Evolutionary conservation across 805 yeast species (phyloP), one percentile per base, ranked within the genome.

Genomic region (Ogataea nakhonphanomensis): DNA sequence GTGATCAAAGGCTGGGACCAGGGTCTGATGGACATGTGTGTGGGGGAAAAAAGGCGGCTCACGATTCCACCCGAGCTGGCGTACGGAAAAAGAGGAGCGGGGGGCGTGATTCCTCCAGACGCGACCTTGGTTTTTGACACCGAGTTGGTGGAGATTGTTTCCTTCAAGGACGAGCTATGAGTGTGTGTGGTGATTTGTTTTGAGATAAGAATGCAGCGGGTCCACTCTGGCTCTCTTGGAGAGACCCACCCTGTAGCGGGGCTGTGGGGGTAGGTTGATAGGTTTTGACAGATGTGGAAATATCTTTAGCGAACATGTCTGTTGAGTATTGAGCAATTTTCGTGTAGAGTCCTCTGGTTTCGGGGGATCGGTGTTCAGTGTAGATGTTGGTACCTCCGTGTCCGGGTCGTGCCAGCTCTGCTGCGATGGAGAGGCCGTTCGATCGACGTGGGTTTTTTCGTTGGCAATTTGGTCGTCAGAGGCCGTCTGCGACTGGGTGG

Each of bases 1-100:
- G 96, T 89, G 24, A 89, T 89, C 57, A 57, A 71, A 45, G 96
- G 97, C 44, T 89, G 96, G 96, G 97, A 89, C 48, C 78, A 81
- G 63, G 96, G 96, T 30, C 66, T 88, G 36, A 52, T 69, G 27
- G 79, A 83, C 25, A 85, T 85, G 95, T 89, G 97, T 64, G 69
- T 86, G 60, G 96, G 96, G 33, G 96, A 89, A 62, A 71, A 81
- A 66, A 76, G 96, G 58, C 81, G 74, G 51, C 69, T 89, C 52
- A 75, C 78, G 22, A 86, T 90, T 57, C 96, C 96, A 33, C 74
- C 95, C 5, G 71, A 73, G 24, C 62, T 87, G 50, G 96, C 77
- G 7, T 89, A 89, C 53, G 97, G 97, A 37, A 63, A 66, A 22
- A 59, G 79, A 41, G 95, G 89, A 35, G 79, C 86, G 38, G 82